These are phyloP conservation scores for Cyberlindnera galapagoensis DNA, from an alignment of 805 yeast species.

Conservation along the genomic window DNA sequence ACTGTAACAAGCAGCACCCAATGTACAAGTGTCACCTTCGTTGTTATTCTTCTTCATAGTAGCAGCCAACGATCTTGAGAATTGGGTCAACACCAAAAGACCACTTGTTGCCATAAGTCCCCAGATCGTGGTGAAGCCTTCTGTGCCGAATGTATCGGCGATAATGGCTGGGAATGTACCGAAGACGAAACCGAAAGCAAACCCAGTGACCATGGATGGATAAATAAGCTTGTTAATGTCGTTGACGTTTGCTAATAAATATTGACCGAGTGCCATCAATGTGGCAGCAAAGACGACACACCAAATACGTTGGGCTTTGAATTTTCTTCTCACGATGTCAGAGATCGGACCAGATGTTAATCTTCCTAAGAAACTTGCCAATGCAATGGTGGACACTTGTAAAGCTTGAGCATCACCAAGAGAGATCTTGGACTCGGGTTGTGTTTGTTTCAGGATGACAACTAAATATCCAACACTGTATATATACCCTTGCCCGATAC, in stretches of 20 bases:
- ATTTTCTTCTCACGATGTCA: conserved; percentile 47
- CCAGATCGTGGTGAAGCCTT: conserved; percentile 68
- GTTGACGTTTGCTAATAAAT: conserved; percentile 27
- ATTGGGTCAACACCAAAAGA: conserved; percentile 41
- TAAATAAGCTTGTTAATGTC: conserved; percentile 38
- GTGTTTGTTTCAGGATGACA: conserved; percentile 34
- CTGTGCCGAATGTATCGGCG: conserved; percentile 67
- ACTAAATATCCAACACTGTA: conserved; percentile 72
- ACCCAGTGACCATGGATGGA: conserved; percentile 52
- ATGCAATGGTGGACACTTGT: conserved; percentile 62
- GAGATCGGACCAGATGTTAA: conserved; percentile 58
- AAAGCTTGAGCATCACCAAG: conserved; percentile 54
- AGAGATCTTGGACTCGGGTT: conserved; percentile 16
- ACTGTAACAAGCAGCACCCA: conserved; percentile 43
- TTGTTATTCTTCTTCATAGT: conserved; percentile 42
- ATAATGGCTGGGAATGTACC: conserved; percentile 73
- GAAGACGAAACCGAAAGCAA: conserved; percentile 62
- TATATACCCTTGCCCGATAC: conserved; percentile 67
- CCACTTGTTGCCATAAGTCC: conserved; percentile 72
- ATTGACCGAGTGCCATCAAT: conserved; percentile 32
- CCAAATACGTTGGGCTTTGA: conserved; percentile 60
- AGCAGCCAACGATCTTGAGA: conserved; percentile 50
- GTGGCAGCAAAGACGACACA: conserved; percentile 40
- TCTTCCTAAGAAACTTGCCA: conserved; percentile 62
- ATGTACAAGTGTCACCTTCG: conserved; percentile 35